phyloP scores from a whole-genome alignment of 2,329 filamentous ascomycete genomes.

The Curvularia lunata region DNA sequence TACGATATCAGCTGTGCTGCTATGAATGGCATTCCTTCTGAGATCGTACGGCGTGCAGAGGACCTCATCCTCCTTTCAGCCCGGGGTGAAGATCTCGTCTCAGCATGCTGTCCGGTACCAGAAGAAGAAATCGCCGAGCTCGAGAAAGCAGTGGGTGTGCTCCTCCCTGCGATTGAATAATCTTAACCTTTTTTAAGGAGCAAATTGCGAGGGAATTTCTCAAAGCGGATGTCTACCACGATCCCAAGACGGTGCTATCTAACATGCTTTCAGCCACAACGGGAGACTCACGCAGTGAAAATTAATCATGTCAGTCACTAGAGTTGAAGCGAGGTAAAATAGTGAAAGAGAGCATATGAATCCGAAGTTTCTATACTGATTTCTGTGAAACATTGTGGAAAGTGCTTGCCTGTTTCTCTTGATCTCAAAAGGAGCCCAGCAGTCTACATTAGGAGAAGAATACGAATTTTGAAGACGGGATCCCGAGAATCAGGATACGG shows the following conservation, averaged over 20 bases:
- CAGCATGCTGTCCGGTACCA: constrained; percentile 72
- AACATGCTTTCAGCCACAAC: constrained; percentile 42
- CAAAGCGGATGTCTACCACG: constrained; percentile 41
- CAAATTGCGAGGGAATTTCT: constrained; percentile 54
- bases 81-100: constrained; percentile 76
- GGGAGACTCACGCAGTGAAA: not conserved
- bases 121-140: constrained; percentile 68
- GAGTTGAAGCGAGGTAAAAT: not conserved
- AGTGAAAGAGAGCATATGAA: not conserved
- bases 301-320: not conserved
- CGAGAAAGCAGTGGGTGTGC: constrained; percentile 64
- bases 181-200: constrained; percentile 41
- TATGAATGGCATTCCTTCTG: constrained; percentile 78
- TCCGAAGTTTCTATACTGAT: not conserved
- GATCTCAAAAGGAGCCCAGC: not conserved
- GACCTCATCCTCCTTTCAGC: constrained; percentile 71
- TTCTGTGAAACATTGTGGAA: not conserved
- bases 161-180: not conserved
- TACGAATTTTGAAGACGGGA: not conserved
- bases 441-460: not conserved
- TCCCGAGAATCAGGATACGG: not conserved
- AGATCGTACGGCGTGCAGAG: constrained; percentile 77
- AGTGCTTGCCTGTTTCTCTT: not conserved
- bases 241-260: constrained; percentile 47
- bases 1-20: constrained; percentile 69